A percentile compares a stretch with the other conserved stretches of the same genome.
Conservation (phyloP, 2,329 filamentous ascomycete species). For the Exophiala mesophila region DNA sequence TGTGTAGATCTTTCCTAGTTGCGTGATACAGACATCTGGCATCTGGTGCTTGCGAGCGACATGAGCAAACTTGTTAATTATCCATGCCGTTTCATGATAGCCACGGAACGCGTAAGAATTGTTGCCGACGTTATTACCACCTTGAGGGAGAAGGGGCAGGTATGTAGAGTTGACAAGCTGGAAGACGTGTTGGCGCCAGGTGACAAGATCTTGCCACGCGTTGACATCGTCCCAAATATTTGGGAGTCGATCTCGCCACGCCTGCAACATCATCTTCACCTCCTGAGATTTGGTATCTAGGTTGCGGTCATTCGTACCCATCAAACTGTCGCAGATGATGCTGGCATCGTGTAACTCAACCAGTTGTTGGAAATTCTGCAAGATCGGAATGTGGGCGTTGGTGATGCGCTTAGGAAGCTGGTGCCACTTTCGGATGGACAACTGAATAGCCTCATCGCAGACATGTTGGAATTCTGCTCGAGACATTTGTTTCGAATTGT, state of each 20-base stretch:
- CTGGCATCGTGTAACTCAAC: constrained; percentile 97
- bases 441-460: constrained; percentile 93
- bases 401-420: constrained; percentile 92
- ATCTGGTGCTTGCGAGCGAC: constrained; percentile 96
- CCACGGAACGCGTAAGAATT: constrained; percentile 95
- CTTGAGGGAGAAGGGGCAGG: constrained; percentile 72
- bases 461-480: constrained; percentile 77
- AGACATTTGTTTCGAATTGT: constrained; percentile 82
- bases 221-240: constrained; percentile 99
- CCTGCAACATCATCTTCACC: constrained; percentile 85
- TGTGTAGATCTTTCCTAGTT: constrained; percentile 96
- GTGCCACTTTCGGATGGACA: constrained; percentile 98
- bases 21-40: constrained; percentile 93
- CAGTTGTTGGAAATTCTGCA: constrained; percentile 97
- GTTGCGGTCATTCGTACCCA: constrained; percentile 76
- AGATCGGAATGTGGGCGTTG: constrained; percentile 86
- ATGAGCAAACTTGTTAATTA: constrained; percentile 97
- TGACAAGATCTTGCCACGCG: constrained; percentile 98
- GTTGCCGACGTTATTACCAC: constrained; percentile 69
- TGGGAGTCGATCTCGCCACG: constrained; percentile 90
- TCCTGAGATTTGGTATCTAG: constrained; percentile 93
- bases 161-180: constrained; percentile 94
- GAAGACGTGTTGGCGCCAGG: constrained; percentile 99
- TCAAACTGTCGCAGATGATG: constrained; percentile 87
- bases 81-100: constrained; percentile 99